Evolutionary conservation across 805 yeast species (phyloP), one percentile per base, ranked within the genome.

Genomic region (Candida ulmi): DNA sequence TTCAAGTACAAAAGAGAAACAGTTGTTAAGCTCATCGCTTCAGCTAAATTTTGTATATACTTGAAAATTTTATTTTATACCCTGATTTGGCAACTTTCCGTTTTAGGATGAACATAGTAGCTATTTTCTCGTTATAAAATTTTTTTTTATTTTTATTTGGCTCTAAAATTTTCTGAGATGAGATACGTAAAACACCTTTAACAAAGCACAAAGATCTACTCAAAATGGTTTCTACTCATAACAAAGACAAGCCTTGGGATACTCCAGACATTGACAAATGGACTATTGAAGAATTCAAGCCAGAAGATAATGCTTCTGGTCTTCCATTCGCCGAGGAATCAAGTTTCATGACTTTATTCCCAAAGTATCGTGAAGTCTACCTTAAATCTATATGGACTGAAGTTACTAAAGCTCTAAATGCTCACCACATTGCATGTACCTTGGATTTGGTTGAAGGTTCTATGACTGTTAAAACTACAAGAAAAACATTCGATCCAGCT

Each of bases 191-290:
- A 21, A 6, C 9, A 21, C 9, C 24, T n/a, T n/a, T n/a, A n/a
- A 21, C 17, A 17, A n/a, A 19, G 12, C 35, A 32, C 13, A 32
- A 21, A 8, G n/a, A 18, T n/a, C 19, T 5, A 21, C 11, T 27
- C 21, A 49, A 35, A 33, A 91, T 91, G 99, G 88, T 83, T 18
- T 87, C 96, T 2, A 87, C 95, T 35, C 90, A 91, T 62, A 87
- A 93, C 62, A 82, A 80, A 57, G 98, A 93, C 54, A 91, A 91
- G 63, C 98, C 98, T 38, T 90, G 98, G 98, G 98, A 90, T 59
- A 90, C 96, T 11, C 87, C 84, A 17, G 96, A 88, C 51, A 80
- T 90, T 42, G 95, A 90, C 60, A 90, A 91, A 61, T 91, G 99
- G 99, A 70, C 74, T 51, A 69, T 79, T 27, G 95, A 87, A 27